phyloP scores from a whole-genome alignment of 768 basidiomycete species.

The Podaxis sp. region DNA sequence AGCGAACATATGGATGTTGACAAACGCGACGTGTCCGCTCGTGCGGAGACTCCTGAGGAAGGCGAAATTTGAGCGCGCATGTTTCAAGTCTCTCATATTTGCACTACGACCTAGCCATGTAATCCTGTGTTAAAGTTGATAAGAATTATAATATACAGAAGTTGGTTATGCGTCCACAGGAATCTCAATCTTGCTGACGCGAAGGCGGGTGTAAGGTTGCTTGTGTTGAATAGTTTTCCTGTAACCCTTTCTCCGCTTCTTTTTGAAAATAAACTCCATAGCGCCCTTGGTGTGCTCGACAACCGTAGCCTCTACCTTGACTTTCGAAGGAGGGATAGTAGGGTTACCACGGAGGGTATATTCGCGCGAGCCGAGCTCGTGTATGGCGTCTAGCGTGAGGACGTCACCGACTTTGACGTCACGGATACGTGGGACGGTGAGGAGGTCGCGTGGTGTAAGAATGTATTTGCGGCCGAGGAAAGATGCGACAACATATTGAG shows the following conservation, averaged over 20 bases:
- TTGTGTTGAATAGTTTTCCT: constrained; percentile 92
- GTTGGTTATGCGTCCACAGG: constrained; percentile 25
- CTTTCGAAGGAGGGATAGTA: constrained; percentile 58
- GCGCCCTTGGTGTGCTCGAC: constrained; percentile 95
- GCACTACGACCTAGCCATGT: constrained; percentile 10
- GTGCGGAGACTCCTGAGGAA: constrained; percentile 84
- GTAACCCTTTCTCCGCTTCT: constrained; percentile 98
- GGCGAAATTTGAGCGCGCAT: constrained; percentile 66
- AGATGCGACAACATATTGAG: constrained; percentile 88
- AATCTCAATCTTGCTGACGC: constrained; percentile 80
- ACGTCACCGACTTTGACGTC: constrained; percentile 85
- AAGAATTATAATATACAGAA: constrained; percentile 19
- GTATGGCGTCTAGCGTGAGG: constrained; percentile 78
- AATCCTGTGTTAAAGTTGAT: constrained; percentile 9
- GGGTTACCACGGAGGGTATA: constrained; percentile 87
- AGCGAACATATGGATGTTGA: constrained; percentile 43
- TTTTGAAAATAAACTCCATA: constrained; percentile 92
- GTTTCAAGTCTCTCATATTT: background rate
- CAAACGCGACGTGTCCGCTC: constrained; percentile 39
- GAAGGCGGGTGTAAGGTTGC: constrained; percentile 92
- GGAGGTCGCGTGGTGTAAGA: constrained; percentile 84
- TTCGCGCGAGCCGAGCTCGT: constrained; percentile 95
- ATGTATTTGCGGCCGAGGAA: constrained; percentile 88
- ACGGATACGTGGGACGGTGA: constrained; percentile 91
- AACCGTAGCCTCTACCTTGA: constrained; percentile 87